Percentiles rank a stretch among this genome's conserved stretches.
These are phyloP conservation scores for Aristolochia fimbriata DNA, from an alignment of 164 flowering plant species.

Conservation along the genomic window DNA sequence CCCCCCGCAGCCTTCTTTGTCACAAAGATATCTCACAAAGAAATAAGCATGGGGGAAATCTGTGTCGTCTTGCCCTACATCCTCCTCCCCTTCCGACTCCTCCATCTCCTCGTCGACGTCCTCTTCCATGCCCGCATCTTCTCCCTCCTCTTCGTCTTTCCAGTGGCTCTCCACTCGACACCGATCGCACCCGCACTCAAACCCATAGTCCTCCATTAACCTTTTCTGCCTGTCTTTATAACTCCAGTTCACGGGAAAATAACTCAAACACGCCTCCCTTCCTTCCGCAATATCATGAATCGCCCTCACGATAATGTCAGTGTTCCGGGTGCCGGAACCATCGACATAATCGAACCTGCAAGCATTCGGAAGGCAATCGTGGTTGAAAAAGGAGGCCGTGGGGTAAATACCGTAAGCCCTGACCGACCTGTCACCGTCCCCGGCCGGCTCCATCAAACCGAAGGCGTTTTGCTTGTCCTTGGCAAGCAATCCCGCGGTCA, in stretches of 20 bases:
- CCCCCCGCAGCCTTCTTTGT: slow-evolving; percentile 54
- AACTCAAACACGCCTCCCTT: slow-evolving; percentile 83
- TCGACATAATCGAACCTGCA: slow-evolving; percentile 87
- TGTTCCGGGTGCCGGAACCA: slow-evolving; percentile 18
- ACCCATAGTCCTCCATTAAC: slow-evolving; percentile 70
- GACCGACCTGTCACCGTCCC: slow-evolving; percentile 34
- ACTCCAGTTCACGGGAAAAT: slow-evolving; percentile 66
- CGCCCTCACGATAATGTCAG: slow-evolving; percentile 55
- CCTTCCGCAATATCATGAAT: slow-evolving; percentile 73
- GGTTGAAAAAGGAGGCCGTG: slow-evolving; percentile 67
- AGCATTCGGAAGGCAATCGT: slow-evolving; percentile 90
- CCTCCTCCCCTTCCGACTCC: slow-evolving; percentile 11
- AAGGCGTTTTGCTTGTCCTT: slow-evolving; percentile 74
- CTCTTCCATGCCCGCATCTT: slow-evolving; percentile 22
- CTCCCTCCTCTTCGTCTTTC: slow-evolving; percentile 29
- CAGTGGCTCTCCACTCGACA: slow-evolving; percentile 74
- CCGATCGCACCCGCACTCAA: slow-evolving; percentile 67
- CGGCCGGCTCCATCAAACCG: slow-evolving; percentile 59
- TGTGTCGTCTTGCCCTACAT: slow-evolving; percentile 7
- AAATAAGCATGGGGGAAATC: slow-evolving; percentile 87
- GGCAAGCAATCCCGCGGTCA: slow-evolving; percentile 48
- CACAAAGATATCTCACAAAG: slow-evolving; percentile 63
- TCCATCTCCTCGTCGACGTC: slow-evolving; percentile 23
- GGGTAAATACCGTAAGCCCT: slow-evolving; percentile 80
- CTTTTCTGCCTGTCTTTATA: slow-evolving; percentile 52